Percentiles rank a stretch among this genome's conserved stretches.
Evolutionary conservation across 805 yeast species (phyloP).

Genomic region (Suhomyces prunicola): DNA sequence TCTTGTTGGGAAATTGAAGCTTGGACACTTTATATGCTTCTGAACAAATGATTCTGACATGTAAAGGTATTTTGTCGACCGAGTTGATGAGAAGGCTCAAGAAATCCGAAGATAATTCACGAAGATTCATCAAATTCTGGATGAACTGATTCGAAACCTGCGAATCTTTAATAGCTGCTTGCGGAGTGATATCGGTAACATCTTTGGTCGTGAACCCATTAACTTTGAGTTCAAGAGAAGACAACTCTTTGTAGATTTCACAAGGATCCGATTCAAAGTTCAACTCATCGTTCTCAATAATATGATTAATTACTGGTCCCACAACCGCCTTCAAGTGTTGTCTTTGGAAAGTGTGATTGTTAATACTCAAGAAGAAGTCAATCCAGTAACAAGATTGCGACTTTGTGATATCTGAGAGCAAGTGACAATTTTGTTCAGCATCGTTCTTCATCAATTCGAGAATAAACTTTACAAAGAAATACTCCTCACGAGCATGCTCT

Average conservation of each 20-base stretch:
- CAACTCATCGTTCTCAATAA: slow-evolving; percentile 47
- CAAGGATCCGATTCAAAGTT: slow-evolving; percentile 82
- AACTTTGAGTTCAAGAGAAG: slow-evolving; percentile 33
- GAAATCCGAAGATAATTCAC: slow-evolving; percentile 67
- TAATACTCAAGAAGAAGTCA: slow-evolving; percentile 39
- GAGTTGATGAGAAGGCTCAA: slow-evolving; percentile 49
- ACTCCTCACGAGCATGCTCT: slow-evolving; percentile 66
- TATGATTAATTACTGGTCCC: slow-evolving; percentile 34
- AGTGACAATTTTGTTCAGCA: slow-evolving; percentile 25
- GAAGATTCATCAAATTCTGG: slow-evolving; percentile 64
- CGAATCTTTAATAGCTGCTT: slow-evolving; percentile 73
- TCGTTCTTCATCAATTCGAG: slow-evolving; percentile 43
- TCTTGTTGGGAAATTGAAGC: slow-evolving; percentile 52
- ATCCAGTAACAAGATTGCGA: slow-evolving; percentile 42
- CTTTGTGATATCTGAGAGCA: slow-evolving; percentile 39
- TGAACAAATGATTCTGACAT: slow-evolving; percentile 34
- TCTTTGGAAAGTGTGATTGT: slow-evolving; percentile 49
- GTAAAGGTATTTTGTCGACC: slow-evolving; percentile 37
- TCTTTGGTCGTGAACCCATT: slow-evolving; percentile 35
- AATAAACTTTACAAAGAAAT: slow-evolving; percentile 58
- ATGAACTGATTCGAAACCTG: slow-evolving; percentile 72
- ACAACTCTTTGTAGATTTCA: slow-evolving; percentile 45
- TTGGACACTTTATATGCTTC: slow-evolving; percentile 37
- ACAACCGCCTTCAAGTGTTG: slow-evolving; percentile 39
- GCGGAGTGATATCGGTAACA: slow-evolving; percentile 44